Evolutionary conservation across 257 asterid species (phyloP).

Genomic region (Eustoma russellianum): DNA sequence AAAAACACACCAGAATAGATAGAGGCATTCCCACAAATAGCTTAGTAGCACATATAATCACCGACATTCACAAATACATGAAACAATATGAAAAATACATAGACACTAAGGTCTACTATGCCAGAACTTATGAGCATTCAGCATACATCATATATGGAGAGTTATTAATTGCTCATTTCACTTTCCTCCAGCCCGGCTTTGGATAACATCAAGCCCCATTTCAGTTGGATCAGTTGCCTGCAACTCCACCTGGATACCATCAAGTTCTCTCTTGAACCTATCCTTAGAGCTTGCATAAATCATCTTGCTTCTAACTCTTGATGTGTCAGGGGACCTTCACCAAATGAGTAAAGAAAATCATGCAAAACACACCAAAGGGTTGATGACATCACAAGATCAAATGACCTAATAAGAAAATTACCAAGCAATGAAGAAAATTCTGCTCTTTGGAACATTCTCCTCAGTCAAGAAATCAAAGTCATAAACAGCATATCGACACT

Average conservation of each 20-base stretch:
- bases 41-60: conserved; percentile 9
- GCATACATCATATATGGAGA: conserved; percentile 10
- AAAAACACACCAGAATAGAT: conserved; percentile 15
- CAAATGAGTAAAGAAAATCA: neutral
- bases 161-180: neutral
- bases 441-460: conserved; percentile 32
- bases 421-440: conserved; percentile 38
- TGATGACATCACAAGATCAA: neutral
- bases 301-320: conserved; percentile 37
- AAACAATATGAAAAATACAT: conserved; percentile 10
- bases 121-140: conserved; percentile 25
- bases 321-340: conserved; percentile 32
- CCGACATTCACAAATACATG: conserved; percentile 11
- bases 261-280: conserved; percentile 35
- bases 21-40: conserved; percentile 14
- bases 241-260: conserved; percentile 39
- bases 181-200: conserved; percentile 14
- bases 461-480: conserved; percentile 31
- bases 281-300: conserved; percentile 40
- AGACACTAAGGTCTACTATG: conserved; percentile 19
- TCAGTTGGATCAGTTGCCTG: conserved; percentile 42
- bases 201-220: conserved; percentile 30
- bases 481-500: conserved; percentile 35
- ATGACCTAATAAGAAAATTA: neutral
- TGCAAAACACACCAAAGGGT: neutral